Conservation (phyloP, 192 early-diverging fungal genomes). For the Entomortierella lignicola region DNA sequence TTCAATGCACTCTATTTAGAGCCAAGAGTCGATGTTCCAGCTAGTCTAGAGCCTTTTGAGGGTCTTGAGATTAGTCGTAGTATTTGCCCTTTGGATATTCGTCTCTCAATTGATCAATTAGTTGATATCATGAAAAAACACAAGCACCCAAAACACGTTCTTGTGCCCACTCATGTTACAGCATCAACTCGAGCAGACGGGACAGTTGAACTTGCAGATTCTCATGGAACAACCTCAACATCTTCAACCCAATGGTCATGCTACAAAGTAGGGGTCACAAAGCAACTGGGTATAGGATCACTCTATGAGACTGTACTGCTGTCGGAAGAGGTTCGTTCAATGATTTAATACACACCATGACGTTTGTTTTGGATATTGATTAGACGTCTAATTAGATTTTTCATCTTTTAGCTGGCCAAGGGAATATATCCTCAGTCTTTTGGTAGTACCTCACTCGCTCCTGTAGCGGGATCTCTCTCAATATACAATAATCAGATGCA, state of each 20-base stretch:
- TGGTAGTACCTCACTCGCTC: conserved; percentile 36
- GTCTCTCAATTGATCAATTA: conserved; percentile 47
- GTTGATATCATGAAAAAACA: conserved; percentile 41
- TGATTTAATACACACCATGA: too few species aligned
- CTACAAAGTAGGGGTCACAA: conserved; percentile 33
- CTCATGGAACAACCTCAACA: conserved; percentile 29
- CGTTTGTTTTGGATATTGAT: neutral
- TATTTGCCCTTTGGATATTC: conserved; percentile 47
- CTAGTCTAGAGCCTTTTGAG: conserved; percentile 49
- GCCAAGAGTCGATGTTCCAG: conserved; percentile 45
- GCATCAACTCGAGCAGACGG: conserved; percentile 12
- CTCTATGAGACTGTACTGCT: conserved; percentile 48
- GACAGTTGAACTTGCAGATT: conserved; percentile 17
- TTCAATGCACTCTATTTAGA: conserved; percentile 14
- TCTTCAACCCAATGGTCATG: conserved; percentile 31
- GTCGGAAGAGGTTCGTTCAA: conserved; percentile 43
- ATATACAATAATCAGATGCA: conserved; percentile 55
- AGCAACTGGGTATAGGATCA: conserved; percentile 42
- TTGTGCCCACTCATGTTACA: conserved; percentile 32
- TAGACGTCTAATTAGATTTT: too few species aligned
- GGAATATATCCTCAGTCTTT: conserved; percentile 45
- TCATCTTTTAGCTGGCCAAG: conserved; percentile 38
- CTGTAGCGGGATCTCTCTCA: conserved; percentile 42
- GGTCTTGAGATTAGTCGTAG: conserved; percentile 44
- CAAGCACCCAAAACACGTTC: conserved; percentile 43